These are phyloP conservation scores for Conringia planisiliqua DNA, from an alignment of 345 rosid genomes.

Conservation along the genomic window DNA sequence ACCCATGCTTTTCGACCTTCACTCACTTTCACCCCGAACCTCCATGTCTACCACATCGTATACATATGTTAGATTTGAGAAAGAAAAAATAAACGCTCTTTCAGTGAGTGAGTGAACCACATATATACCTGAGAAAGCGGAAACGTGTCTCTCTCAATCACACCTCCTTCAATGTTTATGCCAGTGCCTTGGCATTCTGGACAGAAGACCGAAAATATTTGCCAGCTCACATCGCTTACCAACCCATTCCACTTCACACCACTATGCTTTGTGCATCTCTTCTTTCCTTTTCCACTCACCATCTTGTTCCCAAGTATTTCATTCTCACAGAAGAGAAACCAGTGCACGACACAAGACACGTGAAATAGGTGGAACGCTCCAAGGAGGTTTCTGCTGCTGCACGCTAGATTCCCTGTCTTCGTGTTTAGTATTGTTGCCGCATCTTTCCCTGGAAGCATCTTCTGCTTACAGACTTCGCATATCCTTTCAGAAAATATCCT, in stretches of 20 bases:
- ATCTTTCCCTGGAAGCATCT: constrained; percentile 84
- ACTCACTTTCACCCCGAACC: constrained; percentile 62
- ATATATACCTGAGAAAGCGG: constrained; percentile 77
- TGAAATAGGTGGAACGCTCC: constrained; percentile 95
- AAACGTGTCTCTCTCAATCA: constrained; percentile 55
- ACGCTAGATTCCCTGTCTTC: constrained; percentile 80
- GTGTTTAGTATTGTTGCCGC: constrained; percentile 70
- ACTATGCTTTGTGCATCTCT: constrained; percentile 54
- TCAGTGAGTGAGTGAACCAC: not conserved
- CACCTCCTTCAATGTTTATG: constrained; percentile 47
- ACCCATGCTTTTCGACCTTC: constrained; percentile 87
- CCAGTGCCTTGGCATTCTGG: constrained; percentile 98
- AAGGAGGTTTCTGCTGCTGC: constrained; percentile 70
- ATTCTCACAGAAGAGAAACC: constrained; percentile 82
- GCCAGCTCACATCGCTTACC: constrained; percentile 30
- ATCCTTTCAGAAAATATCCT: constrained; percentile 73
- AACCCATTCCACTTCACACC: constrained; percentile 39
- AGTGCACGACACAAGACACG: constrained; percentile 83
- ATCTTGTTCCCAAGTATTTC: constrained; percentile 51
- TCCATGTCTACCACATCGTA: constrained; percentile 58
- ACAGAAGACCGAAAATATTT: constrained; percentile 66
- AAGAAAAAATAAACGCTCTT: not conserved
- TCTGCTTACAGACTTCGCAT: constrained; percentile 90
- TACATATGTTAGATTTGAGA: not conserved
- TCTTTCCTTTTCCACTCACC: constrained; percentile 40